Conservation (phyloP, 2,329 filamentous ascomycete genomes). For the Sclerotinia spermophila region DNA sequence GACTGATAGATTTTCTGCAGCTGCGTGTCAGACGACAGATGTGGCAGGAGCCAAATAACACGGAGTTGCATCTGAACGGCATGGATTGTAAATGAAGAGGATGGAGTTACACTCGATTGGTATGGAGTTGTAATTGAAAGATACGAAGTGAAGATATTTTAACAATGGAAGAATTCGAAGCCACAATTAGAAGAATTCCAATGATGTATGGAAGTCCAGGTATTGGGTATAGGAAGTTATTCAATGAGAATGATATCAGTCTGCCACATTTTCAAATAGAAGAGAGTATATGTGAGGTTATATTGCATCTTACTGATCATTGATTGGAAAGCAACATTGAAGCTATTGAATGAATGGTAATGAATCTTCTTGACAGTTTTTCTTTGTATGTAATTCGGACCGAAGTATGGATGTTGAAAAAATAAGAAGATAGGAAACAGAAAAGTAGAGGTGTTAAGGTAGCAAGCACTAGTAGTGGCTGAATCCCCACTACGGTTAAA, state of each 20-base stretch:
- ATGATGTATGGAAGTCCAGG: neutral
- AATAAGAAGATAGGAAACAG: neutral
- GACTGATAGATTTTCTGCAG: neutral
- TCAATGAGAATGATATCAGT: neutral
- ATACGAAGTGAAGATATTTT: neutral
- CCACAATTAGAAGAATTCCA: neutral
- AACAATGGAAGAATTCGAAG: neutral
- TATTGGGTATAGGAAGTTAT: neutral
- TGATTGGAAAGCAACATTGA: neutral
- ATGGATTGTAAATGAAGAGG: neutral
- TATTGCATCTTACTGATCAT: neutral
- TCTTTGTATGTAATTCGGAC: slow-evolving; percentile 3
- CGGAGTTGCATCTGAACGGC: neutral
- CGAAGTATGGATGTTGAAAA: neutral
- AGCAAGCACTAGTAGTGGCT: neutral
- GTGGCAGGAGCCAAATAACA: neutral
- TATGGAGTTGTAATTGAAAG: neutral
- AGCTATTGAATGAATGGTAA: neutral
- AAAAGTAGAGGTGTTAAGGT: neutral
- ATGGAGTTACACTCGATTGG: neutral
- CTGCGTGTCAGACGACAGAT: neutral
- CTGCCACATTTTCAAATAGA: neutral
- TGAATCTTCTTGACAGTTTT: neutral
- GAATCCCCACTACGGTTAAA: neutral
- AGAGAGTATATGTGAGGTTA: neutral